Evolutionary conservation across 768 basidiomycete genomes (phyloP).

Genomic region (Lactarius sp.): DNA sequence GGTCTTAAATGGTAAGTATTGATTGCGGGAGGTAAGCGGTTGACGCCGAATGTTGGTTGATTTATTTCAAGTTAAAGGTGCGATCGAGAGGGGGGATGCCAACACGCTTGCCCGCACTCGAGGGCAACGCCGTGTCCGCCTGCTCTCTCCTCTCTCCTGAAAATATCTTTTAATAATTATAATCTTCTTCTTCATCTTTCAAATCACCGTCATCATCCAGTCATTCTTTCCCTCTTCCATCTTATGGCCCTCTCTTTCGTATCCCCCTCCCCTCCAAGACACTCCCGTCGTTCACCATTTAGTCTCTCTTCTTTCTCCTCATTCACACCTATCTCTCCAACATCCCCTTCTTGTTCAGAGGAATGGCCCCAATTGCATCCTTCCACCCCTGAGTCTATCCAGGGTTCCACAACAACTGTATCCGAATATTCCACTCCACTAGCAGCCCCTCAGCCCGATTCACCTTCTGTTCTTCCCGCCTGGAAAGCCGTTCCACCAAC

Average conservation of each 20-base stretch:
- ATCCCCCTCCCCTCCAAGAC: constrained; percentile 11
- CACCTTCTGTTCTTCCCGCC: constrained; percentile 15
- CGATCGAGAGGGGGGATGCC: neutral
- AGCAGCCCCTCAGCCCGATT: constrained; percentile 5
- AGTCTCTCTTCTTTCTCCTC: constrained; percentile 5
- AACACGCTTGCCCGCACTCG: neutral
- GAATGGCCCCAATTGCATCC: constrained; percentile 11
- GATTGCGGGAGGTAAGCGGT: neutral
- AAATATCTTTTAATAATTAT: neutral
- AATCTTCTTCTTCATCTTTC: neutral
- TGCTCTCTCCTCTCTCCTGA: neutral
- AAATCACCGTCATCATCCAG: neutral
- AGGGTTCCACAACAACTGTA: neutral
- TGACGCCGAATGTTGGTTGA: neutral
- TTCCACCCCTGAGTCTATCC: constrained; percentile 14
- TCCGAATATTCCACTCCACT: constrained; percentile 17
- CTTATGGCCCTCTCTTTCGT: constrained; percentile 19
- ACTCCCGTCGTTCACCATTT: constrained; percentile 16
- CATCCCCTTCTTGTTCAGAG: neutral
- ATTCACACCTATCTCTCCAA: constrained; percentile 13
- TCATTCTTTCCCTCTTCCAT: neutral
- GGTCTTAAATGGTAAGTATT: neutral
- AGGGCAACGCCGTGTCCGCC: neutral
- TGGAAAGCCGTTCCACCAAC: constrained; percentile 26
- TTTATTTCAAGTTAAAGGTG: neutral